A percentile compares a stretch with the other conserved stretches of the same genome.
Evolutionary conservation across 805 yeast species (phyloP).

Genomic region (Kodamaea laetipori): DNA sequence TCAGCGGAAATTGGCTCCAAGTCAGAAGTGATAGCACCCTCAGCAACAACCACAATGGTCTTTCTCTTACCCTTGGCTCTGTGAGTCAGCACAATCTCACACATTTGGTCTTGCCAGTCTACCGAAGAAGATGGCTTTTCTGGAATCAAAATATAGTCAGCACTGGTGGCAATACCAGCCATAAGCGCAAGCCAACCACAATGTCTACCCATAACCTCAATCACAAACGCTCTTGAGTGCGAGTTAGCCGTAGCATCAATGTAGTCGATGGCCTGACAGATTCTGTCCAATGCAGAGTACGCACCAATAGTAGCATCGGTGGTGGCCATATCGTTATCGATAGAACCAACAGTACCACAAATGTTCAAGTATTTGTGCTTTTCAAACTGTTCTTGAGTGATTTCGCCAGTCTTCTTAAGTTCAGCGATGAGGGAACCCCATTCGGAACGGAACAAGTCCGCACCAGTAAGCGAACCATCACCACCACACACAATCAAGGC

Average conservation of each 20-base stretch:
- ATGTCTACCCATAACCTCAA: slow-evolving; percentile 99
- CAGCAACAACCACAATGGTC: slow-evolving; percentile 95
- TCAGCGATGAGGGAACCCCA: slow-evolving; percentile 90
- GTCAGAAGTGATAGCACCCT: slow-evolving; percentile 89
- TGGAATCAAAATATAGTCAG: slow-evolving; percentile 92
- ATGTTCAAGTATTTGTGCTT: slow-evolving; percentile 74
- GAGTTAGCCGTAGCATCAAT: slow-evolving; percentile 97
- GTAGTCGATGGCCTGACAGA: slow-evolving; percentile 91
- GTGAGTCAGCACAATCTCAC: slow-evolving; percentile 73
- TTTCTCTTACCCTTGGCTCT: slow-evolving; percentile 88
- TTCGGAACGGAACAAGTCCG: slow-evolving; percentile 88
- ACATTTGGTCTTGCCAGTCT: slow-evolving; percentile 81
- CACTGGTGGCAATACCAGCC: slow-evolving; percentile 97
- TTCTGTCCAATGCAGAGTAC: slow-evolving; percentile 87
- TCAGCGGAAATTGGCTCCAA: slow-evolving; percentile 79
- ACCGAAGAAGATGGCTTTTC: slow-evolving; percentile 81
- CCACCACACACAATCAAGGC: slow-evolving; percentile 97
- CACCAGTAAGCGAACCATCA: slow-evolving; percentile 98
- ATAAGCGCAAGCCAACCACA: slow-evolving; percentile 98
- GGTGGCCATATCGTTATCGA: slow-evolving; percentile 96
- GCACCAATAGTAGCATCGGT: slow-evolving; percentile 98
- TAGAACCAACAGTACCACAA: slow-evolving; percentile 94
- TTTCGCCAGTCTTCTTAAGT: slow-evolving; percentile 54
- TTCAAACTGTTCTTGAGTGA: slow-evolving; percentile 61
- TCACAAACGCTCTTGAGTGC: slow-evolving; percentile 95